phyloP scores from a whole-genome alignment of 2,329 filamentous ascomycete species.

The Periglandula ipomoeae region DNA sequence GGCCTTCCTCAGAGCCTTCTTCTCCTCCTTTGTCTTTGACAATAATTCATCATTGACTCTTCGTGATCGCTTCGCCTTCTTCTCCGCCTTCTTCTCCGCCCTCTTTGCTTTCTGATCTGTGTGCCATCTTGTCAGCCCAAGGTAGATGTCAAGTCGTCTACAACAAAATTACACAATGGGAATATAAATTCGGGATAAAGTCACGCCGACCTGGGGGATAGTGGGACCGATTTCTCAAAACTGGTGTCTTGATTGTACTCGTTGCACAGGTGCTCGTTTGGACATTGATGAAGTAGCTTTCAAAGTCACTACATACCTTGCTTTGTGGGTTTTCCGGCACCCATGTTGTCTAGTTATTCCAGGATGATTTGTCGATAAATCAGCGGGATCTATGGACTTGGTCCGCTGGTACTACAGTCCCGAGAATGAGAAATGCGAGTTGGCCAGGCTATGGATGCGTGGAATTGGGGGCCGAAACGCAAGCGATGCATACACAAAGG shows the following conservation, averaged over 20 bases:
- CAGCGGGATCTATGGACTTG: neutral
- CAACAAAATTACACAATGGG: too few species aligned
- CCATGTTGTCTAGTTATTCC: neutral
- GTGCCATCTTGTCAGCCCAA: neutral
- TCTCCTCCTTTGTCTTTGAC: constrained; percentile 13
- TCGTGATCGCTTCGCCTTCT: constrained; percentile 1
- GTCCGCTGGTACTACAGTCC: neutral
- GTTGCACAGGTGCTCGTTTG: too few species aligned
- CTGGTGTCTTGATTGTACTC: too few species aligned
- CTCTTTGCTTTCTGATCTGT: neutral
- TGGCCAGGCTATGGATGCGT: neutral
- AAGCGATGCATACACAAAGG: too few species aligned
- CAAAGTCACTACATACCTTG: constrained; percentile 1
- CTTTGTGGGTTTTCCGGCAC: neutral
- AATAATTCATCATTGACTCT: constrained; percentile 27
- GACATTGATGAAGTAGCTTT: neutral
- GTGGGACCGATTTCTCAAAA: too few species aligned
- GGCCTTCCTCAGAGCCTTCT: constrained; percentile 23
- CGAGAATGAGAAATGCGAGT: neutral
- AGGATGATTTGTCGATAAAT: neutral
- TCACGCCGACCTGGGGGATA: too few species aligned
- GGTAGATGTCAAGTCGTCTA: too few species aligned
- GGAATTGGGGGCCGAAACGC: neutral
- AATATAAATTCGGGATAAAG: too few species aligned
- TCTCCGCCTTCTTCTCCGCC: neutral